A percentile compares a stretch with the other conserved stretches of the same genome.
Conservation (phyloP, 2,329 filamentous ascomycete species). For the Fusarium graminum region DNA sequence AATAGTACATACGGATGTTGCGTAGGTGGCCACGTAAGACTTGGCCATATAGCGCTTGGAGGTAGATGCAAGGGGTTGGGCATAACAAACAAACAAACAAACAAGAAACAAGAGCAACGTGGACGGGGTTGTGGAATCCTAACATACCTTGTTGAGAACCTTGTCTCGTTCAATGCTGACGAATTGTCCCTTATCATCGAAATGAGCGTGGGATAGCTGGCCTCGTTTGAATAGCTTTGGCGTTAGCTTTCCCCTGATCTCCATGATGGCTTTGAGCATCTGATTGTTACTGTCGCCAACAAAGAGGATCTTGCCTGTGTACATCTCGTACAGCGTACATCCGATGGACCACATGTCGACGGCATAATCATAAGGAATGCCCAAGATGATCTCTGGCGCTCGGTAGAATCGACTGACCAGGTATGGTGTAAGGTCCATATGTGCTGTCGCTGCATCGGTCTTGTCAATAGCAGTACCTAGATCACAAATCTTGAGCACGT, state of each 20-base stretch:
- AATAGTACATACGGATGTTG: constrained; percentile 40
- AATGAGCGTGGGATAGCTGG: constrained; percentile 80
- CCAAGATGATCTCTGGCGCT: constrained; percentile 95
- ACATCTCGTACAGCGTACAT: constrained; percentile 96
- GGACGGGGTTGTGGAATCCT: constrained; percentile 45
- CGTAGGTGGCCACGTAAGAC: constrained; percentile 23
- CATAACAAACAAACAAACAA: constrained; percentile 27
- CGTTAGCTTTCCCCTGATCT: constrained; percentile 92
- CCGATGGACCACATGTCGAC: constrained; percentile 99
- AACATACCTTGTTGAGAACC: constrained; percentile 81
- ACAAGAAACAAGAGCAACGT: constrained; percentile 37
- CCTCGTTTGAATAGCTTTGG: constrained; percentile 89
- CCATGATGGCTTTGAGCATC: constrained; percentile 97
- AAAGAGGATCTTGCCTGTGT: constrained; percentile 97
- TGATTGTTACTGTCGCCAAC: constrained; percentile 96
- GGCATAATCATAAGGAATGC: constrained; percentile 94
- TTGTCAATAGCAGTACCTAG: constrained; percentile 94
- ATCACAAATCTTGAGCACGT: constrained; percentile 93
- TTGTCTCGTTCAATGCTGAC: constrained; percentile 88
- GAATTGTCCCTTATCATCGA: constrained; percentile 87
- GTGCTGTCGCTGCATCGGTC: constrained; percentile 77
- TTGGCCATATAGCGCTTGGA: constrained; percentile 36
- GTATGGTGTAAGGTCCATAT: constrained; percentile 91
- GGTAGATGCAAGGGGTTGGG: constrained; percentile 32
- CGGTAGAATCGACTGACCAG: constrained; percentile 97